These are phyloP conservation scores for Achaetomiella virescens DNA, from an alignment of 495 filamentous ascomycete species.

Conservation along the genomic window DNA sequence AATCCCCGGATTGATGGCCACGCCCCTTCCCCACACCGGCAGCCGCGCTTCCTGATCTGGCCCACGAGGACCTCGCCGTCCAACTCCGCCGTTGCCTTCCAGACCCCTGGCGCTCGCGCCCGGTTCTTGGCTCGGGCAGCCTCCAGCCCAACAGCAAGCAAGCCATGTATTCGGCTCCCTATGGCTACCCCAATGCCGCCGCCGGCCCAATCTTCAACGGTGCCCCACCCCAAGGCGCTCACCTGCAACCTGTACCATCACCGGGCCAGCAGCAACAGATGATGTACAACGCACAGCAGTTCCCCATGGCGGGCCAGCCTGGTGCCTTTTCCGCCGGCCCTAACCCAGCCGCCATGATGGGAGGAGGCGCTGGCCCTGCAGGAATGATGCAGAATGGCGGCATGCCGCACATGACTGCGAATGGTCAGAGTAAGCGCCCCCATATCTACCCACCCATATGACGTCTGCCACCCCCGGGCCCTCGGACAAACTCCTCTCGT, in stretches of 20 bases:
- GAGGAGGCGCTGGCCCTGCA: slow-evolving; percentile 39
- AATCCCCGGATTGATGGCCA: slow-evolving; percentile 22
- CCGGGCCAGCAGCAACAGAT: slow-evolving; percentile 43
- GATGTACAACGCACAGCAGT: slow-evolving; percentile 43
- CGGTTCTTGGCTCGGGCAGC: slow-evolving; percentile 23
- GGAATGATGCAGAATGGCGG: slow-evolving; percentile 50
- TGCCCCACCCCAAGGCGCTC: slow-evolving; percentile 42
- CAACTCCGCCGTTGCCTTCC: slow-evolving; percentile 11
- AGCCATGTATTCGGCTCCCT: slow-evolving; percentile 47
- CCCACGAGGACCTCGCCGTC: slow-evolving; percentile 25
- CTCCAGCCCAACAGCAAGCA: slow-evolving; percentile 12
- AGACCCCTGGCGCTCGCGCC: slow-evolving; percentile 15
- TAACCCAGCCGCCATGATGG: slow-evolving; percentile 44
- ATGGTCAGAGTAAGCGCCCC: slow-evolving; percentile 44
- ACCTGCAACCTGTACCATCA: slow-evolving; percentile 42
- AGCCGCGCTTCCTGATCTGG: slow-evolving; percentile 33
- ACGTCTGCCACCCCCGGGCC: not conserved
- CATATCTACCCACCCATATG: slow-evolving; percentile 13
- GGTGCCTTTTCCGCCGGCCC: slow-evolving; percentile 37
- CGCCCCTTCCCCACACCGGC: slow-evolving; percentile 31
- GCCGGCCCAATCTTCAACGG: slow-evolving; percentile 42
- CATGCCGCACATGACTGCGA: slow-evolving; percentile 47
- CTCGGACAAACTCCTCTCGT: not conserved
- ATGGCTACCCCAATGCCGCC: slow-evolving; percentile 45
- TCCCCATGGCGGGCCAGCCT: slow-evolving; percentile 39